Percentiles rank a stretch among this genome's conserved stretches.
Conservation (phyloP, 139 green algal species). For the Zygnema circumcarinatum region DNA sequence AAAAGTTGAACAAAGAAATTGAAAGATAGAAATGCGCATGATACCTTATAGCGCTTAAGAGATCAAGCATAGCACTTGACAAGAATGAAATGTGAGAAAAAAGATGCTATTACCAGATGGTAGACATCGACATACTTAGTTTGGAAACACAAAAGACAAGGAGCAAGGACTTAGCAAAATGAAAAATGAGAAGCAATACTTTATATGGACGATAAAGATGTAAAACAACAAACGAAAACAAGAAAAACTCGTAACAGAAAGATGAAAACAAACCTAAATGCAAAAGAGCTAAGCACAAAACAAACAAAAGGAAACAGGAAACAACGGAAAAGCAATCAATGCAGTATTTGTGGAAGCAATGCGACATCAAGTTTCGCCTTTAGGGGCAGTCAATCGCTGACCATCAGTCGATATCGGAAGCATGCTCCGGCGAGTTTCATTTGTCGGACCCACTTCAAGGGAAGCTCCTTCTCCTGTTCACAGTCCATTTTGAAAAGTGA, state of each 20-base stretch:
- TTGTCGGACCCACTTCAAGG: too few relatives aligned
- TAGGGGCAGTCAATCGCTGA: not conserved
- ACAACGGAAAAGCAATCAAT: not conserved
- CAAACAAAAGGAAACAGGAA: conserved; percentile 4
- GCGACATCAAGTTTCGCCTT: not conserved
- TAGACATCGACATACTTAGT: too few relatives aligned
- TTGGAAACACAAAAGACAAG: not conserved
- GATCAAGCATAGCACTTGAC: too few relatives aligned
- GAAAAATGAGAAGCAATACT: not conserved
- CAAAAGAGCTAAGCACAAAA: conserved; percentile 25
- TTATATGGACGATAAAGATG: not conserved
- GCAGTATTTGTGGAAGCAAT: not conserved
- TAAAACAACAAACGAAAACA: conserved; percentile 31
- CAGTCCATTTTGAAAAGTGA: too few relatives aligned
- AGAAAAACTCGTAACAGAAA: conserved; percentile 17
- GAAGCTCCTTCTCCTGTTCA: too few relatives aligned
- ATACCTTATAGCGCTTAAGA: too few relatives aligned
- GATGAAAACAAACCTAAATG: conserved; percentile 6
- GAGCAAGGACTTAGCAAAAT: not conserved
- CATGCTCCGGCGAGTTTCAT: not conserved
- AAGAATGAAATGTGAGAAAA: too few relatives aligned
- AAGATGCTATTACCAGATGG: too few relatives aligned
- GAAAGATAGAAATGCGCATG: too few relatives aligned
- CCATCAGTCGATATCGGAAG: not conserved
- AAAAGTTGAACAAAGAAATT: too few relatives aligned